Evolutionary conservation across 208 protist genomes (phyloP), one percentile per base, ranked within the genome.

Genomic region (Trypanosoma rangeli): DNA sequence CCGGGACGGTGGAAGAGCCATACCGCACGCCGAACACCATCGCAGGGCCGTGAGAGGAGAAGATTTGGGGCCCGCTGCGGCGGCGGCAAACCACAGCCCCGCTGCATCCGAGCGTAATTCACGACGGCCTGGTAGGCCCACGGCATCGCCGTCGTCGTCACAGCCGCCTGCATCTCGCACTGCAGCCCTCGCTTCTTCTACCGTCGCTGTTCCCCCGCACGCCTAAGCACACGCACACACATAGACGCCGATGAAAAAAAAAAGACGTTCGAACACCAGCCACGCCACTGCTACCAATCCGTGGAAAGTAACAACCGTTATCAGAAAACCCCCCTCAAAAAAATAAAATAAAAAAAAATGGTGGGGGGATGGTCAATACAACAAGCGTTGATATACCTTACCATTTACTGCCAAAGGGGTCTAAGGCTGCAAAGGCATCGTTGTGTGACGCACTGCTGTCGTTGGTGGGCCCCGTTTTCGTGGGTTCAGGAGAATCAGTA

Each of bases 1-100:
- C 82, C 73, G 22, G 81, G 72, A 1, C 75, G 65, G 31, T 89
- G 78, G 24, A 92, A 33, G 37, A 93, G 87, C 87, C 90, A 95
- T 56, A 85, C 67, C 24, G 71, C 84, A 56, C 70, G 60, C 26
- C 50, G 62, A 15, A 52, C 62, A 3, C 42, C 29, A 39, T 28
- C 10, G 42, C 42, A 48, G 28, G 61, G 44, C 12, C 56, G 37
- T 4, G 70, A 74, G 42, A 74, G 35, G 10, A 74, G 63, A 56
- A 74, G 62, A 46, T 74, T 74, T 5, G 70, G 69, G 10, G 39
- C 8, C 18, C n/a, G 44, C 42, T 26, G 22, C 20, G n/a, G 24
- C 29, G 42, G 44, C 24, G 29, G 26, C 22, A 29, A 10, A 39
- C 20, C 31, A 20, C 33, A 12, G 20, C 44, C 28, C 10, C 16